These are phyloP conservation scores for Monosporozyma yasuniensis DNA, from an alignment of 805 yeast species.

Conservation along the genomic window DNA sequence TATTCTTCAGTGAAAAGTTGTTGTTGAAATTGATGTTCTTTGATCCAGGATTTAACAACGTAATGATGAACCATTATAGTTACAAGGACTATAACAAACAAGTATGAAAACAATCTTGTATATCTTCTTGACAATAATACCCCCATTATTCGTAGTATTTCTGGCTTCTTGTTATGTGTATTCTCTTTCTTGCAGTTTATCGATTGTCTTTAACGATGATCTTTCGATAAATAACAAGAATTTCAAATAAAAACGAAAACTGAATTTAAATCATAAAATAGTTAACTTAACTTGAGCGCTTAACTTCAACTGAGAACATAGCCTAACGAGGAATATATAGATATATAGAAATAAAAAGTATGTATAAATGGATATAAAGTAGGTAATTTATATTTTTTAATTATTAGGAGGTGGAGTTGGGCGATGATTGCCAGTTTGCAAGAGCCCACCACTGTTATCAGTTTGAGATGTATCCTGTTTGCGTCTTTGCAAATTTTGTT, in stretches of 20 bases:
- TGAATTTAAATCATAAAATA: neutral
- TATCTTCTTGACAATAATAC: neutral
- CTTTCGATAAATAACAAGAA: neutral
- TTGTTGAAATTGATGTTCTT: conserved; percentile 1
- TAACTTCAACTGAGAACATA: neutral
- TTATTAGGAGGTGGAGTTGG: conserved; percentile 8
- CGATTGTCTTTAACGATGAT: neutral
- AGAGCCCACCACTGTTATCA: conserved; percentile 14
- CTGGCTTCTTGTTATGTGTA: neutral
- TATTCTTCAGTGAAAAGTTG: neutral
- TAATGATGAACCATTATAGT: neutral
- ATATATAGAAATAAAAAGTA: neutral
- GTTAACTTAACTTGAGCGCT: neutral
- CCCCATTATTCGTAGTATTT: neutral
- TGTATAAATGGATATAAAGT: neutral
- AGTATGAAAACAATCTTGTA: neutral
- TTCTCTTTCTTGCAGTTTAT: neutral
- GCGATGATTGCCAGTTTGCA: conserved; percentile 20
- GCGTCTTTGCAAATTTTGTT: neutral
- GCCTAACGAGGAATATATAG: neutral
- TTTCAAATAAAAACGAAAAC: neutral
- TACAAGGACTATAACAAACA: neutral
- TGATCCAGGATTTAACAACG: neutral
- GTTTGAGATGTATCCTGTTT: neutral
- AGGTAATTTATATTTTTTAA: neutral